Conservation (phyloP, 805 yeast species). For the Kazachstania africana region DNA sequence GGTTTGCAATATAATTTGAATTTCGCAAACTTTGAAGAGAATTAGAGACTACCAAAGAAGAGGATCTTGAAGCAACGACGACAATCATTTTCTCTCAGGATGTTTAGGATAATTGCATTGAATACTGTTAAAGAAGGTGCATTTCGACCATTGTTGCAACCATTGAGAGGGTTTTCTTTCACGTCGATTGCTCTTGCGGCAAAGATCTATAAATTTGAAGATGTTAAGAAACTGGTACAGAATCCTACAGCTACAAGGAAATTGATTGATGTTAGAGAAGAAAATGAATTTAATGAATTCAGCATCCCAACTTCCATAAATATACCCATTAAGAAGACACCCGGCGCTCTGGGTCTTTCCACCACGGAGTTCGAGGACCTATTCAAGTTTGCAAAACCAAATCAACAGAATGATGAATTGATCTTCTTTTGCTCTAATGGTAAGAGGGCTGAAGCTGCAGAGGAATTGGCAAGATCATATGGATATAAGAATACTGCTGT, state of each 20-base stretch:
- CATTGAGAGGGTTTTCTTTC: too few relatives aligned
- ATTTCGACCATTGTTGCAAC: too few relatives aligned
- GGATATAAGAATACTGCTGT: slow-evolving; percentile 81
- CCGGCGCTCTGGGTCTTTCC: slow-evolving; percentile 78
- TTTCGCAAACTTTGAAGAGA: too few relatives aligned
- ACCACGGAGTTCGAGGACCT: slow-evolving; percentile 70
- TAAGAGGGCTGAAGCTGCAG: slow-evolving; percentile 81
- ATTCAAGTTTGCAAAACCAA: slow-evolving; percentile 77
- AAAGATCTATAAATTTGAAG: slow-evolving; percentile 39
- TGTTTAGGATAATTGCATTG: too few relatives aligned
- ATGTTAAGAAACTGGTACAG: slow-evolving; percentile 35
- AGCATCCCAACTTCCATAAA: slow-evolving; percentile 78
- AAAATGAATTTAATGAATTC: slow-evolving; percentile 60
- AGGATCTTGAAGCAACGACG: too few relatives aligned
- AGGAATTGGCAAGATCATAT: slow-evolving; percentile 80
- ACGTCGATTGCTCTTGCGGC: too few relatives aligned
- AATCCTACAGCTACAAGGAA: slow-evolving; percentile 39
- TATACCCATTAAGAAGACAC: slow-evolving; percentile 81
- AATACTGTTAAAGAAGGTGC: too few relatives aligned
- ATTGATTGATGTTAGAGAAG: slow-evolving; percentile 87
- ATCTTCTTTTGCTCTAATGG: slow-evolving; percentile 91
- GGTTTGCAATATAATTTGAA: too few relatives aligned
- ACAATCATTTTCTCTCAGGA: too few relatives aligned
- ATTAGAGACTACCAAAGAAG: too few relatives aligned
- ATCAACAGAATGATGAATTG: slow-evolving; percentile 50